Percentiles rank a stretch among this genome's conserved stretches.
phyloP scores from a whole-genome alignment of 164 flowering plant genomes.

The Chloranthus sessilifolius region DNA sequence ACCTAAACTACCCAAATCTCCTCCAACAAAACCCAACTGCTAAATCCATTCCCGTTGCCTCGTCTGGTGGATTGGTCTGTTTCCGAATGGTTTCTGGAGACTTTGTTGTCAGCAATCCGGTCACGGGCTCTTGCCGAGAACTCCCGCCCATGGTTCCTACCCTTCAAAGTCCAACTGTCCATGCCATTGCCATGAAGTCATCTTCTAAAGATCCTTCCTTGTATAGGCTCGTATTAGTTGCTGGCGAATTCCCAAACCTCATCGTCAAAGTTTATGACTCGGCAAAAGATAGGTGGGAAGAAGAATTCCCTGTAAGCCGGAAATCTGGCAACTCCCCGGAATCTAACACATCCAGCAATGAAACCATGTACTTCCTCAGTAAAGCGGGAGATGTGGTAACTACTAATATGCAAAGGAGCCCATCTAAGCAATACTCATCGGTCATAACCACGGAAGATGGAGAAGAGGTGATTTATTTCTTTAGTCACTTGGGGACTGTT shows the following conservation, averaged over 20 bases:
- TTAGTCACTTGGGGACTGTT: constrained; percentile 53
- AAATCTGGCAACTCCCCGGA: constrained; percentile 3
- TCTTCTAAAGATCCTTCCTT: constrained; percentile 13
- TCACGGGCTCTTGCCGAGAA: constrained; percentile 34
- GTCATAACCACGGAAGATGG: constrained; percentile 33
- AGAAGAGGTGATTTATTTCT: constrained; percentile 43
- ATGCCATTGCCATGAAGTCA: constrained; percentile 54
- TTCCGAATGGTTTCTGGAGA: constrained; percentile 29
- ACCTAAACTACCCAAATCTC: constrained; percentile 30
- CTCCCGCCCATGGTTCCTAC: constrained; percentile 24
- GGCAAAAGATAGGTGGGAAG: constrained; percentile 29
- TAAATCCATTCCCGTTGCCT: constrained; percentile 52
- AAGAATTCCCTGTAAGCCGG: constrained; percentile 14
- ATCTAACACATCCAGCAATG: constrained; percentile 27
- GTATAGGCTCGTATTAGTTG: constrained; percentile 44
- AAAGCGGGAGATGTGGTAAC: constrained; percentile 62
- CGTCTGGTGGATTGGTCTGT: constrained; percentile 60
- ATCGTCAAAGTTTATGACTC: constrained; percentile 36
- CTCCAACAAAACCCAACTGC: constrained; percentile 11
- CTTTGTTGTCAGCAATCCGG: constrained; percentile 48
- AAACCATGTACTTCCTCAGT: constrained; percentile 49
- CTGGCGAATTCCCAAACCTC: constrained; percentile 44
- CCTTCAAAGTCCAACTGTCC: constrained; percentile 21
- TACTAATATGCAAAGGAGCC: constrained; percentile 56
- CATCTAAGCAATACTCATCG: constrained; percentile 65